Evolutionary conservation across 1,284 basidiomycete species (phyloP).

Genomic region (Phylloboletellus chloephorus): DNA sequence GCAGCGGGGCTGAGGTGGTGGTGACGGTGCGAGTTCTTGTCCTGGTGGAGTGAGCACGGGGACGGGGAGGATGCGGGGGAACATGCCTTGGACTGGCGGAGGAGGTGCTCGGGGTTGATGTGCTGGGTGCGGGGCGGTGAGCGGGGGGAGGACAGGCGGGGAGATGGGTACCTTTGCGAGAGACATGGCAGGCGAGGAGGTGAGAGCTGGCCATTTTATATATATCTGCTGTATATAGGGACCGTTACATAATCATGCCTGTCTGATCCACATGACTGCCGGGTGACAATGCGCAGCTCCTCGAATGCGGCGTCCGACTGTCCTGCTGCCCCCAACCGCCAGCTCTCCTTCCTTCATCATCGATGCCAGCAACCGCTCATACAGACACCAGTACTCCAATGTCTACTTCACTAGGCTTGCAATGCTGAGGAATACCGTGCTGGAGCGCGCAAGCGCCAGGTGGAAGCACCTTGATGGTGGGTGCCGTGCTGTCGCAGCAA

Average conservation of each 20-base stretch:
- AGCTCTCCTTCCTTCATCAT: slow-evolving; percentile 56
- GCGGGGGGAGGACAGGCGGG: neutral
- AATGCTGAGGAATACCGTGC: slow-evolving; percentile 57
- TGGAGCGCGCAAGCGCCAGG: slow-evolving; percentile 54
- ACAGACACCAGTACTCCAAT: slow-evolving; percentile 88
- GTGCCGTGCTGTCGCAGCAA: slow-evolving; percentile 4
- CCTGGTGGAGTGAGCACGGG: slow-evolving; percentile 29
- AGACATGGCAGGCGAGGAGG: slow-evolving; percentile 30
- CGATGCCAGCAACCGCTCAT: slow-evolving; percentile 52
- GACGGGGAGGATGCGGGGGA: neutral
- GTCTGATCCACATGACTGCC: slow-evolving; percentile 8
- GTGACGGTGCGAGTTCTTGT: slow-evolving; percentile 42
- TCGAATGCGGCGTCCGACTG: slow-evolving; percentile 24
- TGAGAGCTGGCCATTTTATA: neutral
- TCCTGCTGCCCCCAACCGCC: slow-evolving; percentile 36
- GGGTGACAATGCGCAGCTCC: too few species aligned
- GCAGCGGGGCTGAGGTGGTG: slow-evolving; percentile 36
- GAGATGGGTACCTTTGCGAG: slow-evolving; percentile 42
- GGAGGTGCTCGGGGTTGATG: slow-evolving; percentile 56
- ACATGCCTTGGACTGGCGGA: slow-evolving; percentile 49
- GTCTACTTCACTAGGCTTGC: slow-evolving; percentile 83
- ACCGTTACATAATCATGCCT: slow-evolving; percentile 4
- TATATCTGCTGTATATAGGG: neutral
- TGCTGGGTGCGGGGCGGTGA: slow-evolving; percentile 40
- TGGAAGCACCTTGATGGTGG: slow-evolving; percentile 55